Evolutionary conservation across 1,139 yeast species (phyloP), one percentile per base, ranked within the genome.

Genomic region (Waltiozyma sp.): DNA sequence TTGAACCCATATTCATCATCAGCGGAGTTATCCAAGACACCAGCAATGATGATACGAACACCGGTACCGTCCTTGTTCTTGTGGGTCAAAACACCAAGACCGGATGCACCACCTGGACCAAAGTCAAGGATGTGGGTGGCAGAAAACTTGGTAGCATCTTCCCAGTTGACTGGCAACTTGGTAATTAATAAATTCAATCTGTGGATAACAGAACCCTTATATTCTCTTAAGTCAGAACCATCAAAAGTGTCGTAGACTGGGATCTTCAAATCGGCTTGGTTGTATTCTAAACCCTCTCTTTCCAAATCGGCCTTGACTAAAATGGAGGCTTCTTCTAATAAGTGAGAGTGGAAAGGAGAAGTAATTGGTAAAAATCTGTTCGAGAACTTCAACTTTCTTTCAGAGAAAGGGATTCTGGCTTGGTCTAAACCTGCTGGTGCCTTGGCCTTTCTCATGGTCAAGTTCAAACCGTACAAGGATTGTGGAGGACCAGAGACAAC

Each of bases 11-110:
- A 84, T 50, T 83, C 85, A 49, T 80, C 85, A 41, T 72, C 72
- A 31, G 28, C 28, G 33, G 68, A 62, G 40, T 73, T 72, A 56
- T 87, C 96, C 52, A 91, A 70, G 47, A 93, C 77, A 63, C 98
- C 97, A 43, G 95, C 97, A 54, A 93, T 75, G 55, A 91, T 86
- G 48, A 91, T 72, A 67, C 99, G 83, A 41, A 87, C 83, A 65
- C 99, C 99, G 44, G 97, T 87, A 67, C 99, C 99, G 60, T 91
- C 98, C 69, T 89, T 91, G 70, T 89, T 91, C 68, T 95, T 83
- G 68, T 88, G 96, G 47, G 98, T 91, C 57, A 91, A 75, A 50
- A 85, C 83, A 66, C 98, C 98, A 55, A 91, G 73, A 54, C 99
- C 99, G 40, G 97, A 86, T 42, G 86, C 80, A 55, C 97, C 98